Evolutionary conservation across 768 basidiomycete genomes (phyloP).

Genomic region (Lentinula sp.): DNA sequence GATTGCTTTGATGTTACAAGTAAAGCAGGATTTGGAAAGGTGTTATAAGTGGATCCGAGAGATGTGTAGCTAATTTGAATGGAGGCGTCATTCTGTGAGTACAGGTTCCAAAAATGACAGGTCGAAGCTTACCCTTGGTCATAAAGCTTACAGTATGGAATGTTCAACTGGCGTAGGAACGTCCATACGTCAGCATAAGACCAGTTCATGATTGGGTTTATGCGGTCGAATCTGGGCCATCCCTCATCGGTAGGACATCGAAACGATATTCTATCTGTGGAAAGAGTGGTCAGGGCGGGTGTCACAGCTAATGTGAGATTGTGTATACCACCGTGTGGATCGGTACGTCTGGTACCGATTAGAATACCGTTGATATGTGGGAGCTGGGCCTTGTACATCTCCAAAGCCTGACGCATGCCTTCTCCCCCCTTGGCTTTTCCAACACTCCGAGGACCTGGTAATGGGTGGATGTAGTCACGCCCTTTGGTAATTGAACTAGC

Average conservation of each 20-base stretch:
- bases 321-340: conserved; percentile 88
- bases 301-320: background rate
- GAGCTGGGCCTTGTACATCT: conserved; percentile 61
- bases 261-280: conserved; percentile 61
- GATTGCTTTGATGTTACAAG: conserved; percentile 19
- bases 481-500: conserved; percentile 11
- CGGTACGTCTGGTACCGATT: conserved; percentile 82
- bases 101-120: conserved; percentile 1
- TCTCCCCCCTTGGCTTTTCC: conserved; percentile 56
- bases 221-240: conserved; percentile 87
- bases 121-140: conserved; percentile 70
- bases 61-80: conserved; percentile 80
- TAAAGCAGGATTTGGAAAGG: conserved; percentile 90
- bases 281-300: background rate
- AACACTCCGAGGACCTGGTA: conserved; percentile 26
- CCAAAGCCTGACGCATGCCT: conserved; percentile 76
- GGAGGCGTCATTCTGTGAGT: background rate
- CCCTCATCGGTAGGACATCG: conserved; percentile 78
- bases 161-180: conserved; percentile 66
- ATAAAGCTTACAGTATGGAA: conserved; percentile 88
- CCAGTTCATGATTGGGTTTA: conserved; percentile 98
- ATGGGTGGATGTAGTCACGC: conserved; percentile 14
- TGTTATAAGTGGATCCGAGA: conserved; percentile 92
- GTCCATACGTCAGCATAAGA: conserved; percentile 85
- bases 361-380: conserved; percentile 75